Evolutionary conservation across 2,329 filamentous ascomycete genomes (phyloP).

Genomic region (Raffaelea albimanens): DNA sequence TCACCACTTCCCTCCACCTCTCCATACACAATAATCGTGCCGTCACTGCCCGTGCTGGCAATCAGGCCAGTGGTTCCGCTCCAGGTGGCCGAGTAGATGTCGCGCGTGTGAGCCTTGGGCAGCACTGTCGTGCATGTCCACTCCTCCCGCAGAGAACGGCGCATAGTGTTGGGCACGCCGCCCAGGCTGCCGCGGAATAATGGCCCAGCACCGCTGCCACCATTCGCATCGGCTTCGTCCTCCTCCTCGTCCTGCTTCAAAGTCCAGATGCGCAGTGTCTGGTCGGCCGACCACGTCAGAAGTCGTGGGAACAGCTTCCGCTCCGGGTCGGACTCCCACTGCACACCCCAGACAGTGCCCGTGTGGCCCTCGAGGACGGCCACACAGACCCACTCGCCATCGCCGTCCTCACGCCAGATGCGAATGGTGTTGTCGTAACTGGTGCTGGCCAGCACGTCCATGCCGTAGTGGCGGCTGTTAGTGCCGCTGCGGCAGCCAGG

Average conservation of each 20-base stretch:
- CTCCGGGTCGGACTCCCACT: conserved; percentile 49
- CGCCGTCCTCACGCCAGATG: conserved; percentile 80
- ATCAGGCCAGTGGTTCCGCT: conserved; percentile 67
- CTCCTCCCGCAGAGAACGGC: conserved; percentile 65
- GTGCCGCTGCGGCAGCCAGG: conserved; percentile 28
- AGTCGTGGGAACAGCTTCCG: conserved; percentile 48
- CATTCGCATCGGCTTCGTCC: conserved; percentile 19
- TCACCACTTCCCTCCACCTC: conserved; percentile 33
- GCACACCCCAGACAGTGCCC: conserved; percentile 83
- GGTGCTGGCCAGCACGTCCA: conserved; percentile 74
- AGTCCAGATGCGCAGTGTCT: conserved; percentile 70
- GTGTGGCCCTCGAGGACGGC: conserved; percentile 69
- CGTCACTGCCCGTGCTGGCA: conserved; percentile 85
- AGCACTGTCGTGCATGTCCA: conserved; percentile 74
- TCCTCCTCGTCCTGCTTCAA: conserved; percentile 45
- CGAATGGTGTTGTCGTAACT: conserved; percentile 91
- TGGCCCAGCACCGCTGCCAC: conserved; percentile 16
- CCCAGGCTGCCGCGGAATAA: conserved; percentile 33
- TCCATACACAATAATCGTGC: conserved; percentile 67
- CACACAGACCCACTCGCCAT: conserved; percentile 87
- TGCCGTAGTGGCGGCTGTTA: conserved; percentile 35
- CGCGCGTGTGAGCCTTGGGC: conserved; percentile 65
- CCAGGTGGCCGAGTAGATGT: conserved; percentile 81
- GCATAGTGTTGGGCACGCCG: conserved; percentile 83
- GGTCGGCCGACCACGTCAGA: conserved; percentile 78